Conservation (phyloP, 805 yeast genomes). For the Candida taoyuanica region DNA sequence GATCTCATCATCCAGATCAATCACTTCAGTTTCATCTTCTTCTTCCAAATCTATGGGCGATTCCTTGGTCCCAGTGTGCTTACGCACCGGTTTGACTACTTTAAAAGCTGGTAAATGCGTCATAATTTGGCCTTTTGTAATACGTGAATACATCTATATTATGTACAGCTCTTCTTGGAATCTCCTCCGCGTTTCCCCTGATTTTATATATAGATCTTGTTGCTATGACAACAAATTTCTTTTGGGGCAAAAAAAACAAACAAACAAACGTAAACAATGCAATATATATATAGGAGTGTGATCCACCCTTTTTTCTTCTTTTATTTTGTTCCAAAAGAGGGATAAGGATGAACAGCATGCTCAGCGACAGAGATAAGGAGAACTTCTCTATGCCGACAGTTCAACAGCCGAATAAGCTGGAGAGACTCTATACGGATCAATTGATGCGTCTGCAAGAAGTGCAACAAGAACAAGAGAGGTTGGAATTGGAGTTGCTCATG, state of each 20-base stretch:
- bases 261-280: too few species aligned
- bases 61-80: background rate
- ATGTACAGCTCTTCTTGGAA: too few species aligned
- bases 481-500: constrained; percentile 30
- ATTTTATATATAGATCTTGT: too few species aligned
- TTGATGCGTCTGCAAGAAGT: constrained; percentile 27
- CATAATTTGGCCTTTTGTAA: too few species aligned
- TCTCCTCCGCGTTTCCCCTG: too few species aligned
- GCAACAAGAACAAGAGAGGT: constrained; percentile 32
- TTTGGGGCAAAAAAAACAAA: too few species aligned
- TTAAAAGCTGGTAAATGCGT: too few species aligned
- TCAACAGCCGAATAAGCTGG: constrained; percentile 6
- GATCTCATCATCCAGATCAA: background rate
- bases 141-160: too few species aligned
- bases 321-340: too few species aligned
- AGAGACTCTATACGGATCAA: constrained; percentile 21
- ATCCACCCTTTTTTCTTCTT: too few species aligned
- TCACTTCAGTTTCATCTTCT: background rate
- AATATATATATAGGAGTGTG: too few species aligned
- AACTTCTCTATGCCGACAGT: background rate
- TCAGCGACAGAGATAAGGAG: background rate
- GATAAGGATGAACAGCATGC: background rate
- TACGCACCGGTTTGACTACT: background rate
- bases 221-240: too few species aligned
- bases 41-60: constrained; percentile 1